These are phyloP conservation scores for Ogataea neopini DNA, from an alignment of 805 yeast species.

Conservation along the genomic window DNA sequence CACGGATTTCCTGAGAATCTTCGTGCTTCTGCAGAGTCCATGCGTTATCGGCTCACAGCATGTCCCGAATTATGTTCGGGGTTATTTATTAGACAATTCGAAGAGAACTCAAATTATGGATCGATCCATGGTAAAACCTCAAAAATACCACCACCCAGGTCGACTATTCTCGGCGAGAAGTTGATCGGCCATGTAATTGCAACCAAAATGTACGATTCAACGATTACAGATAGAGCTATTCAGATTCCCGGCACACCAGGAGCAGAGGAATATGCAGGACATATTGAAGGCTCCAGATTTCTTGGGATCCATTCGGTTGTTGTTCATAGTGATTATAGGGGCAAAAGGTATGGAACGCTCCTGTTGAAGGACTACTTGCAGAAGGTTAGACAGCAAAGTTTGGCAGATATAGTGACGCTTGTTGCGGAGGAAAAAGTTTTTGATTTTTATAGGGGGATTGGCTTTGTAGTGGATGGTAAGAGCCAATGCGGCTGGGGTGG, in stretches of 20 bases:
- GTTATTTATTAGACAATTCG: background rate
- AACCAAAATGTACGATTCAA: slow-evolving; percentile 57
- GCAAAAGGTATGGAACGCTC: slow-evolving; percentile 78
- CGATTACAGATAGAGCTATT: slow-evolving; percentile 62
- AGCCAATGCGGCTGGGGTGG: background rate
- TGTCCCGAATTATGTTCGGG: slow-evolving; percentile 95
- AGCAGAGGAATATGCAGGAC: slow-evolving; percentile 47
- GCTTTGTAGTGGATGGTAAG: background rate
- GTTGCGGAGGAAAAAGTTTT: slow-evolving; percentile 69
- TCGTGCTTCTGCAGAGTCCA: slow-evolving; percentile 61
- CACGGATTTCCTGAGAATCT: slow-evolving; percentile 71
- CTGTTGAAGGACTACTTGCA: slow-evolving; percentile 88
- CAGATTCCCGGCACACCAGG: slow-evolving; percentile 18
- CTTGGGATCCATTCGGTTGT: slow-evolving; percentile 85
- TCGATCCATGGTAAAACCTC: background rate
- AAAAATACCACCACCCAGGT: slow-evolving; percentile 43
- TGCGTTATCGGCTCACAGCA: slow-evolving; percentile 65
- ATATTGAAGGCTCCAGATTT: slow-evolving; percentile 68
- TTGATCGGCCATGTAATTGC: slow-evolving; percentile 80
- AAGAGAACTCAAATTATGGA: background rate
- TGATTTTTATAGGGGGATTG: slow-evolving; percentile 61
- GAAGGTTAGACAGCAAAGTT: slow-evolving; percentile 81
- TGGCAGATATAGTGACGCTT: slow-evolving; percentile 74
- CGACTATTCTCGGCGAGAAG: slow-evolving; percentile 55
- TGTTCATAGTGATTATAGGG: slow-evolving; percentile 74